These are phyloP conservation scores for Calonectria pseudoreteaudii DNA, from an alignment of 2,329 filamentous ascomycete species.

Conservation along the genomic window DNA sequence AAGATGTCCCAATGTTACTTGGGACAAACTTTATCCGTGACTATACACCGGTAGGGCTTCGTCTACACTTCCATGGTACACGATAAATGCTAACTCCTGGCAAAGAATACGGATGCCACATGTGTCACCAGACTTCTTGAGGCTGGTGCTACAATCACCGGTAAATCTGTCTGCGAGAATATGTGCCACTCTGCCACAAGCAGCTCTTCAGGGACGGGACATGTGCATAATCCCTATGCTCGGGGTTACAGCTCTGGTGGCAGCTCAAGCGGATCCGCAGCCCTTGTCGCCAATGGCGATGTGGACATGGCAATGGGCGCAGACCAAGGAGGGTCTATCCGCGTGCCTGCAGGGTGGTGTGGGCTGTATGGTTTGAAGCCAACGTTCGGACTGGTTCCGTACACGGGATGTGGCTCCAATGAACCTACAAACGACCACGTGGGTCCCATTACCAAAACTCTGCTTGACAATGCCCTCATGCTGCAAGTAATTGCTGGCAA, in stretches of 20 bases:
- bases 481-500: constrained; percentile 10
- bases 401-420: not conserved
- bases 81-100: not conserved
- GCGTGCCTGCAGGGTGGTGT: constrained; percentile 6
- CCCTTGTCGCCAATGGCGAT: not conserved
- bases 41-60: not conserved
- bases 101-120: constrained; percentile 6
- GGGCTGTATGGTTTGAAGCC: constrained; percentile 6
- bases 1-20: not conserved
- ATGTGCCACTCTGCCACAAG: not conserved
- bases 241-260: constrained; percentile 5
- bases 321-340: constrained; percentile 10
- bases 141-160: not conserved
- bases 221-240: constrained; percentile 15
- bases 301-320: constrained; percentile 7
- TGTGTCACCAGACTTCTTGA: not conserved
- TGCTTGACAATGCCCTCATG: not conserved
- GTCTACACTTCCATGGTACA: not conserved
- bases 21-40: constrained; percentile 9
- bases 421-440: constrained; percentile 1
- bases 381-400: constrained; percentile 3
- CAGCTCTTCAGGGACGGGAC: not conserved
- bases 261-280: not conserved
- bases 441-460: not conserved
- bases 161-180: constrained; percentile 14